phyloP scores from a whole-genome alignment of 495 filamentous ascomycete species.

The Penicillium robsamsonii region DNA sequence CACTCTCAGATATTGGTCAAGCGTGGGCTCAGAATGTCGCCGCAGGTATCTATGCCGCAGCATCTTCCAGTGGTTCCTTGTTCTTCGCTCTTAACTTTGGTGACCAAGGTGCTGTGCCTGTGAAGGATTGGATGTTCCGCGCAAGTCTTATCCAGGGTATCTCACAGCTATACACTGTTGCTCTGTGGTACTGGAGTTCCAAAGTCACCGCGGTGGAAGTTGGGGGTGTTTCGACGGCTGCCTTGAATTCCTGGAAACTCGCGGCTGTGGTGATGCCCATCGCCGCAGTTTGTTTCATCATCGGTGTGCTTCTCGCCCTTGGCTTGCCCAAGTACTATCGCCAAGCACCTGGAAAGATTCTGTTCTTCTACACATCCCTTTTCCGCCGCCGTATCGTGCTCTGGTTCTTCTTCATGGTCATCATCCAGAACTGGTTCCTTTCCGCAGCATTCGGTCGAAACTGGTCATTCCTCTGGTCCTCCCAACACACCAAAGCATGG shows the following conservation, averaged over 20 bases:
- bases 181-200: slow-evolving; percentile 67
- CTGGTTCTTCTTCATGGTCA: slow-evolving; percentile 53
- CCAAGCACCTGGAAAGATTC: slow-evolving; percentile 32
- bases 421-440: slow-evolving; percentile 68
- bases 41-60: slow-evolving; percentile 58
- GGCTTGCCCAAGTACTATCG: slow-evolving; percentile 65
- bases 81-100: slow-evolving; percentile 70
- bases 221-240: slow-evolving; percentile 26
- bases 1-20: slow-evolving; percentile 28
- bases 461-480: slow-evolving; percentile 60
- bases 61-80: slow-evolving; percentile 58
- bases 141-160: slow-evolving; percentile 63
- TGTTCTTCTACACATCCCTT: slow-evolving; percentile 40
- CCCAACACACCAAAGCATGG: slow-evolving; percentile 52
- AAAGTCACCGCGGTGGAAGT: slow-evolving; percentile 30
- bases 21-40: slow-evolving; percentile 57
- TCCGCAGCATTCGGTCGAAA: slow-evolving; percentile 60
- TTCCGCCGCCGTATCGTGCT: slow-evolving; percentile 58
- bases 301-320: slow-evolving; percentile 52
- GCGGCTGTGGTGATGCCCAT: slow-evolving; percentile 51
- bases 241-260: slow-evolving; percentile 47
- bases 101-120: slow-evolving; percentile 52
- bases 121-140: slow-evolving; percentile 63
- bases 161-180: slow-evolving; percentile 60
- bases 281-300: slow-evolving; percentile 53